Conservation (phyloP, 2,329 filamentous ascomycete species). For the Sporothrix protearum region DNA sequence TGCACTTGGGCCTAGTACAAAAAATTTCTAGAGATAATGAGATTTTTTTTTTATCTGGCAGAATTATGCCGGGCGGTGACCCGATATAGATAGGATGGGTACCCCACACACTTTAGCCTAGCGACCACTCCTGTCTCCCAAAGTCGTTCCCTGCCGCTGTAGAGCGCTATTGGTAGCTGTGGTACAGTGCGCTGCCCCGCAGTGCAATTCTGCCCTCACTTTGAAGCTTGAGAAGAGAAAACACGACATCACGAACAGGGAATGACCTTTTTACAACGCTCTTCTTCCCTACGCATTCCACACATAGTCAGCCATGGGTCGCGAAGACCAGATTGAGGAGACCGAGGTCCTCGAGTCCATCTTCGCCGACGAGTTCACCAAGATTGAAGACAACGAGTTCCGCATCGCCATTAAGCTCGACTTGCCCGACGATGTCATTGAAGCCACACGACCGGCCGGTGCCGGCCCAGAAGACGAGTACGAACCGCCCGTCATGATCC, state of each 20-base stretch:
- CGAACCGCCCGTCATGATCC: slow-evolving; percentile 65
- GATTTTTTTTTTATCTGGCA: slow-evolving; percentile 20
- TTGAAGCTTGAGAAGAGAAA: neutral
- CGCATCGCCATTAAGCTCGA: slow-evolving; percentile 84
- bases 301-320: slow-evolving; percentile 50
- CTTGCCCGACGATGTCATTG: slow-evolving; percentile 53
- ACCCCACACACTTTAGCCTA: slow-evolving; percentile 8
- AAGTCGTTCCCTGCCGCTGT: neutral
- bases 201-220: slow-evolving; percentile 9
- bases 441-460: neutral
- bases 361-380: slow-evolving; percentile 97
- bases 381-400: slow-evolving; percentile 86
- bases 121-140: neutral
- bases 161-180: neutral
- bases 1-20: slow-evolving; percentile 11
- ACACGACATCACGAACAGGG: neutral
- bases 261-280: neutral
- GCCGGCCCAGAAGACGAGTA: slow-evolving; percentile 47
- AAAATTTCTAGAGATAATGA: slow-evolving; percentile 22
- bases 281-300: neutral
- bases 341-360: slow-evolving; percentile 97
- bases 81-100: slow-evolving; percentile 14
- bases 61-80: slow-evolving; percentile 38
- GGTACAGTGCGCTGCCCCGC: slow-evolving; percentile 14
- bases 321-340: slow-evolving; percentile 92